These are phyloP conservation scores for Carpinus fangiana DNA, from an alignment of 306 rosid genomes.

Conservation along the genomic window DNA sequence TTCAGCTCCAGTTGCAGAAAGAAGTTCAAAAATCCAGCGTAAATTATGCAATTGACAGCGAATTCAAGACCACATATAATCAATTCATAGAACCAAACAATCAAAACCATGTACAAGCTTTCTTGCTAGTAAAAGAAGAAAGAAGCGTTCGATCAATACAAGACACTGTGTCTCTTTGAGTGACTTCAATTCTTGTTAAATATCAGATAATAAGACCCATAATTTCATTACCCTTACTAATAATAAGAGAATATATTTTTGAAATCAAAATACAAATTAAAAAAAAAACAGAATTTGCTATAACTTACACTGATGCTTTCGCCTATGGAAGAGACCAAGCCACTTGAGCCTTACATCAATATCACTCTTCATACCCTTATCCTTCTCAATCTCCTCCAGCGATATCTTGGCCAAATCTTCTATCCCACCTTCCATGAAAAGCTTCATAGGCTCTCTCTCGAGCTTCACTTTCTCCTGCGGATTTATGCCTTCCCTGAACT, in stretches of 20 bases:
- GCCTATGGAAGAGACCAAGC: conserved; percentile 94
- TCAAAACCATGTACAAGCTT: not conserved
- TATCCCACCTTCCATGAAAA: conserved; percentile 74
- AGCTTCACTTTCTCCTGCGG: conserved; percentile 81
- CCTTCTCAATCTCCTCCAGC: conserved; percentile 66
- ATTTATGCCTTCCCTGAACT: conserved; percentile 68
- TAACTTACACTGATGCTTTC: conserved; percentile 85
- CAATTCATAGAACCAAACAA: not conserved
- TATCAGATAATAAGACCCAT: not conserved
- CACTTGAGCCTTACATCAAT: conserved; percentile 95
- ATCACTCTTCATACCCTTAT: conserved; percentile 69
- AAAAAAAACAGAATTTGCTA: not conserved
- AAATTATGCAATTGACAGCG: not conserved
- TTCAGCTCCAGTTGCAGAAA: not conserved
- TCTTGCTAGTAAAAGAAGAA: too few species aligned
- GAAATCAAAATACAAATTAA: not conserved
- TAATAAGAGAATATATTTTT: not conserved
- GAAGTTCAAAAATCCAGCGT: not conserved
- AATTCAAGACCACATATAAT: not conserved
- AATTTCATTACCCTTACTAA: too few species aligned
- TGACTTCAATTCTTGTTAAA: not conserved
- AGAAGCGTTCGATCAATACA: not conserved
- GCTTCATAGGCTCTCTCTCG: conserved; percentile 82
- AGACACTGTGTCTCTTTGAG: not conserved
- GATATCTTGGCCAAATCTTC: conserved; percentile 67